These are phyloP conservation scores for Saturnispora zaruensis DNA, from an alignment of 805 yeast genomes.

Conservation along the genomic window DNA sequence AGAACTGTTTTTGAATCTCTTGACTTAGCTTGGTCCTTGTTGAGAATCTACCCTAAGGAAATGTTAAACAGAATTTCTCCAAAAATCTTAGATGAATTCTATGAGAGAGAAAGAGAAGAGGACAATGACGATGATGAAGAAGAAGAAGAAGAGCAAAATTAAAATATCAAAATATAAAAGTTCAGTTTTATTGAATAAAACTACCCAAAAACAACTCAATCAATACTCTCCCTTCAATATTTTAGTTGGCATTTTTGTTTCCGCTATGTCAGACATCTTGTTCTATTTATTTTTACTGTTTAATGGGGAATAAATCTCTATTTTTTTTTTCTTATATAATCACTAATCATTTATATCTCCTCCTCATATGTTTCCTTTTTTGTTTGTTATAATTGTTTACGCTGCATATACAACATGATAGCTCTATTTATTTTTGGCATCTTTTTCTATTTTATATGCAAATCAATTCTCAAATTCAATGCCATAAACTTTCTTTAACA, in stretches of 20 bases:
- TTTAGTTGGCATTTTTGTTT: neutral
- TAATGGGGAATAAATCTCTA: neutral
- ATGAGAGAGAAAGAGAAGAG: slow-evolving; percentile 74
- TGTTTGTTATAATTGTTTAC: neutral
- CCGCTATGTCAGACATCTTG: neutral
- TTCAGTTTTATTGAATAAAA: slow-evolving; percentile 1
- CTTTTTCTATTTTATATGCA: too few relatives aligned
- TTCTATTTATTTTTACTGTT: neutral
- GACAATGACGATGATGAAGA: slow-evolving; percentile 25
- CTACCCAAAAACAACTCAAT: neutral
- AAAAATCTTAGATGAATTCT: slow-evolving; percentile 90
- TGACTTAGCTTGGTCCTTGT: slow-evolving; percentile 96
- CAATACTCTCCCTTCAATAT: neutral
- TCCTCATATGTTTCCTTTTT: neutral
- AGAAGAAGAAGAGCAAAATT: slow-evolving; percentile 9
- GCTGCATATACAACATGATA: too few relatives aligned
- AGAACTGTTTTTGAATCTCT: slow-evolving; percentile 91
- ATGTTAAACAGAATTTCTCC: slow-evolving; percentile 97
- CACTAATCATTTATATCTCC: neutral
- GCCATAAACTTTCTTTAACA: too few relatives aligned
- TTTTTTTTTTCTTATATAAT: neutral
- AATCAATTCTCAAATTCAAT: too few relatives aligned
- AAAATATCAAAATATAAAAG: neutral
- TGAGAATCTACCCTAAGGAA: slow-evolving; percentile 98
- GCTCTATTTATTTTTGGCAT: too few relatives aligned